Percentiles rank a stretch among this genome's conserved stretches.
phyloP scores from a whole-genome alignment of 805 yeast genomes.

The Zygoascus biomembranicola region DNA sequence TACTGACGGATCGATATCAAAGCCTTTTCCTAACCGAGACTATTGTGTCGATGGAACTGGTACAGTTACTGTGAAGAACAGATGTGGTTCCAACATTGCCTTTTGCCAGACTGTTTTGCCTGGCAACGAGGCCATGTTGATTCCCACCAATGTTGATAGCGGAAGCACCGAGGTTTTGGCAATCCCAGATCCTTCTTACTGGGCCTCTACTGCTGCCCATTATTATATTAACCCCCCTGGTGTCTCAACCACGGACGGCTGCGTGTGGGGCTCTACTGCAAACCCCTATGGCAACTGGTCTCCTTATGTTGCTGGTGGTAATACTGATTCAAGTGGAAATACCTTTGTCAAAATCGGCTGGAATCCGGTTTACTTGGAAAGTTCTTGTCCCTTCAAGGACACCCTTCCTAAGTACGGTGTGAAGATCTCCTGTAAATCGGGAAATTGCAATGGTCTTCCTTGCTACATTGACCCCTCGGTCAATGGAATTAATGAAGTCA shows the following conservation, averaged over 20 bases:
- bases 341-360: constrained; percentile 83
- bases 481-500: constrained; percentile 48
- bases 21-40: constrained; percentile 46
- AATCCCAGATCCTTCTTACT: constrained; percentile 70
- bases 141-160: constrained; percentile 63
- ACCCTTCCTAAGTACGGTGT: constrained; percentile 61
- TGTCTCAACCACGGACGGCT: constrained; percentile 80
- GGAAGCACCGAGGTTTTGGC: constrained; percentile 51
- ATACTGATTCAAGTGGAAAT: constrained; percentile 58
- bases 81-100: constrained; percentile 54
- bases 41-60: constrained; percentile 77
- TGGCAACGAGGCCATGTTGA: constrained; percentile 90
- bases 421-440: constrained; percentile 60
- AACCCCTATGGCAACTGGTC: constrained; percentile 85
- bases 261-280: constrained; percentile 75
- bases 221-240: constrained; percentile 96
- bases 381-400: constrained; percentile 42
- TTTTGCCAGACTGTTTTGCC: constrained; percentile 91
- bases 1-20: constrained; percentile 55
- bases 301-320: constrained; percentile 89
- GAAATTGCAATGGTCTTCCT: constrained; percentile 64
- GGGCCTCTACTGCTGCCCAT: constrained; percentile 83
- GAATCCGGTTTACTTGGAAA: constrained; percentile 77
- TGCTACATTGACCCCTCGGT: constrained; percentile 74
- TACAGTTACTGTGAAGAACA: constrained; percentile 55